These are phyloP conservation scores for Bipolaris sorokiniana DNA, from an alignment of 2,329 filamentous ascomycete genomes.

Conservation along the genomic window DNA sequence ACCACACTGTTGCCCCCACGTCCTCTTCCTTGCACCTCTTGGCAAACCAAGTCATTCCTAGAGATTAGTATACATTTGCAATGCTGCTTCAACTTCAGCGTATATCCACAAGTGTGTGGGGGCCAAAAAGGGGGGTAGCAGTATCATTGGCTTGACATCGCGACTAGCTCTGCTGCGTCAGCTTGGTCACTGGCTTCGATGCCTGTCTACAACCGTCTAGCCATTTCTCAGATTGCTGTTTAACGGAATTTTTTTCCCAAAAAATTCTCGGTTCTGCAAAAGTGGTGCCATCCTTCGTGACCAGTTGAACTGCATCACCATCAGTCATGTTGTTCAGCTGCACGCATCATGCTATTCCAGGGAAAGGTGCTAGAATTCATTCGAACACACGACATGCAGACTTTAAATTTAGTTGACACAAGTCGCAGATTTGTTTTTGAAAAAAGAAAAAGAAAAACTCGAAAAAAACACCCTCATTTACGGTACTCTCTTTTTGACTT, in stretches of 20 bases:
- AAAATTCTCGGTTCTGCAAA: not conserved
- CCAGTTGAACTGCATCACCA: not conserved
- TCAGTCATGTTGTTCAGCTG: not conserved
- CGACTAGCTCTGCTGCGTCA: conserved; percentile 15
- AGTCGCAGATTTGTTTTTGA: not conserved
- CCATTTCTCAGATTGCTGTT: not conserved
- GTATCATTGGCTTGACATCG: conserved; percentile 8
- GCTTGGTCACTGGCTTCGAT: not conserved
- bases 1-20: not conserved
- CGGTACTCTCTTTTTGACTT: not conserved
- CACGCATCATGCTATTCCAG: not conserved
- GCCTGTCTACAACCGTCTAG: not conserved
- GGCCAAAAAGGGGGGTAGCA: not conserved
- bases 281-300: not conserved
- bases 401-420: not conserved
- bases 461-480: not conserved
- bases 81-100: not conserved
- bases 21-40: not conserved
- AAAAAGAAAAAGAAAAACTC: no score
- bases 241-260: not conserved
- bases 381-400: not conserved
- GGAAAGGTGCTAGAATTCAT: not conserved
- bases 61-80: not conserved
- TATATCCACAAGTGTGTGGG: not conserved
- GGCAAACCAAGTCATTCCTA: not conserved